Evolutionary conservation across 768 basidiomycete genomes (phyloP), one percentile per base, ranked within the genome.

Genomic region (Macrolepiota albuminosa): DNA sequence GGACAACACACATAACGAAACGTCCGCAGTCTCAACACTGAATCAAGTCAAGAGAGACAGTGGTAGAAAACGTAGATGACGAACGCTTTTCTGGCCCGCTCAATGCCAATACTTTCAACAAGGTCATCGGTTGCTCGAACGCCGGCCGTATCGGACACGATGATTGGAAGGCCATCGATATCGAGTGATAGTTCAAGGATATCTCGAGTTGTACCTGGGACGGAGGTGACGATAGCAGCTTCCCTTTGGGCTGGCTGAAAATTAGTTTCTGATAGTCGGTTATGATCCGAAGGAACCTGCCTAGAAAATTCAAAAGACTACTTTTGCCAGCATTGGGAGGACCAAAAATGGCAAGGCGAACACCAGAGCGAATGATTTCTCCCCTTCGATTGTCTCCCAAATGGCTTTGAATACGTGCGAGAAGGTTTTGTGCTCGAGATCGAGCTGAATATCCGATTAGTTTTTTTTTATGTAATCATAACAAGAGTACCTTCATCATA

Each of bases 301-400:
- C 90, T 13, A 96, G 76, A 69, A 86, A 93, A 67, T 96, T 96
- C 50, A 93, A 78, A 21, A 94, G 71, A 66, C 88, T 91, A 67
- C 91, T 94, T 75, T 96, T 97, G n/a, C 94, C 95, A 1, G 89
- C 93, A 66, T 97, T 97, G 0, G 95, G 91, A 26, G 93, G 92
- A 0, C 94, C 94, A 67, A 95, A 94, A 42, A 97, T 95, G 14
- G 91, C 88, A 9, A 96, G 77, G 48, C 84, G 85, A 51, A 95
- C 82, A 2, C 94, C 95, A 1, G 85, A 83, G 13, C 92, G 85
- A 61, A 95, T 75, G 54, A 96, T 85, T 70, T 96, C 94, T 0
- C 93, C 93, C 39, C 88, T 79, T 21, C 87, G 82, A 50, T 82
- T 84, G 70, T 95, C 93, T 6, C 80, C 71, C 1, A 95, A 75